phyloP scores from a whole-genome alignment of 2,329 filamentous ascomycete species.

The Botrytis galanthina region DNA sequence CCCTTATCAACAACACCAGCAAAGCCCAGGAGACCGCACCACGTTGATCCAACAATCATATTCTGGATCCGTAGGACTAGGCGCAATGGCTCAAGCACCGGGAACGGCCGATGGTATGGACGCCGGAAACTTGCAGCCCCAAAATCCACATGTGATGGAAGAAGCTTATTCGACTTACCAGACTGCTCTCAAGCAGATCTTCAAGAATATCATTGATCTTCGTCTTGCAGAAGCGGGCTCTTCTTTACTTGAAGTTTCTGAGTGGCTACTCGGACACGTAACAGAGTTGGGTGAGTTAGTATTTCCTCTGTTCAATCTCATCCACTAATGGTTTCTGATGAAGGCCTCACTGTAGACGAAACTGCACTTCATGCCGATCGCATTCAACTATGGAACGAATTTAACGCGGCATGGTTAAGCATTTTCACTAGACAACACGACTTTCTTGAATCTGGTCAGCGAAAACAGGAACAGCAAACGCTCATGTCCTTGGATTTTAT shows the following conservation, averaged over 20 bases:
- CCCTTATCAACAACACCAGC: slow-evolving; percentile 56
- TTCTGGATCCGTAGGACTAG: slow-evolving; percentile 48
- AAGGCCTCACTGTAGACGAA: slow-evolving; percentile 84
- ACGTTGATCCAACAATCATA: slow-evolving; percentile 56
- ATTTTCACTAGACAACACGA: slow-evolving; percentile 83
- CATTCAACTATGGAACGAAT: slow-evolving; percentile 86
- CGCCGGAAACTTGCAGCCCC: slow-evolving; percentile 57
- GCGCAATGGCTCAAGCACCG: slow-evolving; percentile 46
- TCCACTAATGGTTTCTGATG: slow-evolving; percentile 40
- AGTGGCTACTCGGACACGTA: slow-evolving; percentile 65
- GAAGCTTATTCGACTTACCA: slow-evolving; percentile 68
- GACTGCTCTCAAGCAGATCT: slow-evolving; percentile 58
- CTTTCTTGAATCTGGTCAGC: slow-evolving; percentile 49
- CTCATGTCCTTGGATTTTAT: slow-evolving; percentile 68
- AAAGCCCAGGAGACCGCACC: slow-evolving; percentile 53
- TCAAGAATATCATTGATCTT: slow-evolving; percentile 59
- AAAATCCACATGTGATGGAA: slow-evolving; percentile 54
- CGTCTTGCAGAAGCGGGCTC: slow-evolving; percentile 57
- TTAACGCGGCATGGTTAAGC: slow-evolving; percentile 88
- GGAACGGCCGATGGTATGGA: slow-evolving; percentile 46
- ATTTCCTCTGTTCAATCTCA: slow-evolving; percentile 34
- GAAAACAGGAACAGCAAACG: slow-evolving; percentile 47
- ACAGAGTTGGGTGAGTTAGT: slow-evolving; percentile 60
- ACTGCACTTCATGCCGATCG: slow-evolving; percentile 71
- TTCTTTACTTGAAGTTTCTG: slow-evolving; percentile 59